These are phyloP conservation scores for Epichloe baconii DNA, from an alignment of 2,329 filamentous ascomycete species.

Conservation along the genomic window DNA sequence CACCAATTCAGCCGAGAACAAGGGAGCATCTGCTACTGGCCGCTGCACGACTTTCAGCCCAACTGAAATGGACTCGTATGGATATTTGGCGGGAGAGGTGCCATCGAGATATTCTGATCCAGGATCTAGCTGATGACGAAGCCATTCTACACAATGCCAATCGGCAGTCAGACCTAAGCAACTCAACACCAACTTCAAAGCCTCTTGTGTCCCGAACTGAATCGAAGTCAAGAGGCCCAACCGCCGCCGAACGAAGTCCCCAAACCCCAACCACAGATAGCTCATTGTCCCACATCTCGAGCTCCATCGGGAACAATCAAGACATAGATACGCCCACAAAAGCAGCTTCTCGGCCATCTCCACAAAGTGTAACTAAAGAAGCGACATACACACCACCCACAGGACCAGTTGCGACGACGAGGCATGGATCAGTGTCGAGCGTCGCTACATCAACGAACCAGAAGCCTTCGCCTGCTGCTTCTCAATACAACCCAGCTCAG, in stretches of 20 bases:
- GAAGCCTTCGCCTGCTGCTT: slow-evolving; percentile 12
- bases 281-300: slow-evolving; percentile 9
- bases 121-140: slow-evolving; percentile 72
- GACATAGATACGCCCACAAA: slow-evolving; percentile 16
- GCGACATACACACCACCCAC: slow-evolving; percentile 8
- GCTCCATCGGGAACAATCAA: slow-evolving; percentile 8
- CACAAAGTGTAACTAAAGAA: slow-evolving; percentile 16
- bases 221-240: slow-evolving; percentile 15
- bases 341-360: slow-evolving; percentile 16
- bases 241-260: slow-evolving; percentile 13
- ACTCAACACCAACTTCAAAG: slow-evolving; percentile 14
- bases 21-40: slow-evolving; percentile 76
- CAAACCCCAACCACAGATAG: slow-evolving; percentile 16
- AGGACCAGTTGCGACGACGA: slow-evolving; percentile 11
- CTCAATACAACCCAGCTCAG: slow-evolving; percentile 8
- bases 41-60: slow-evolving; percentile 72
- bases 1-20: slow-evolving; percentile 82
- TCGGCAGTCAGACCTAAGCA: slow-evolving; percentile 4
- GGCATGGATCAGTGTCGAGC: slow-evolving; percentile 21
- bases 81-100: slow-evolving; percentile 89
- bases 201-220: slow-evolving; percentile 13
- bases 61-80: slow-evolving; percentile 85
- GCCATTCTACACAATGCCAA: slow-evolving; percentile 7
- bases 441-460: slow-evolving; percentile 15
- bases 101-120: slow-evolving; percentile 73